Percentiles rank a stretch among this genome's conserved stretches.
These are phyloP conservation scores for Fusarium kyushuense DNA, from an alignment of 2,329 filamentous ascomycete species.

Conservation along the genomic window DNA sequence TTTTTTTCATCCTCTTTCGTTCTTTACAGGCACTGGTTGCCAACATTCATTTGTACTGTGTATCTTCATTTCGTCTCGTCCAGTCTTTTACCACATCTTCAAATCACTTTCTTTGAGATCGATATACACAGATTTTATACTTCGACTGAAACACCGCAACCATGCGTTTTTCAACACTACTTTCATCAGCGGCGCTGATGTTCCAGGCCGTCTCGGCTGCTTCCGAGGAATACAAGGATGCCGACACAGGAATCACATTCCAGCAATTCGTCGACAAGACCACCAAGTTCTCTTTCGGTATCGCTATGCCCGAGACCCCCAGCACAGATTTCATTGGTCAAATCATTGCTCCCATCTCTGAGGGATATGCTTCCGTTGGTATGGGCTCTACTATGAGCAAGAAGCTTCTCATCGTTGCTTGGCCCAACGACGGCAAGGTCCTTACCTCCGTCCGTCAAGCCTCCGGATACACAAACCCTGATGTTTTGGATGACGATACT, in stretches of 20 bases:
- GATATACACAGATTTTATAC: conserved; percentile 3
- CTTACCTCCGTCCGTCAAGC: conserved; percentile 70
- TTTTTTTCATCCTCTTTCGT: conserved; percentile 11
- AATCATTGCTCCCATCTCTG: conserved; percentile 63
- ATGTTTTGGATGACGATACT: conserved; percentile 70
- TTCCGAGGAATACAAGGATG: conserved; percentile 55
- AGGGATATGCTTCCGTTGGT: conserved; percentile 66
- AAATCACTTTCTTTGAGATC: conserved; percentile 6
- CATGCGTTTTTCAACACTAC: conserved; percentile 38
- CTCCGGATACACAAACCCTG: conserved; percentile 69
- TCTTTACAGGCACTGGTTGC: conserved; percentile 40
- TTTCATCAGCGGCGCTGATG: conserved; percentile 40
- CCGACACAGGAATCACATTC: conserved; percentile 65
- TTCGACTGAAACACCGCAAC: conserved; percentile 3
- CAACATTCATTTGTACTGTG: conserved; percentile 26
- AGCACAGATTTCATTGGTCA: conserved; percentile 69
- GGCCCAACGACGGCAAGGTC: conserved; percentile 65
- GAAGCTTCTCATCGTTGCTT: conserved; percentile 69
- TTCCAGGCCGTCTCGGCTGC: conserved; percentile 26
- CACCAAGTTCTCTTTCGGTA: conserved; percentile 65
- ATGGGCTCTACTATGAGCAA: conserved; percentile 69
- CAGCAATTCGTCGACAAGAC: conserved; percentile 60
- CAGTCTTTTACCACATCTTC: neutral
- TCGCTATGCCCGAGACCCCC: conserved; percentile 65
- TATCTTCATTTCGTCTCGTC: neutral